Base-by-base conservation (phyloP, 148 eudicot species). In the Amaranthus hypochondriacus region DNA sequence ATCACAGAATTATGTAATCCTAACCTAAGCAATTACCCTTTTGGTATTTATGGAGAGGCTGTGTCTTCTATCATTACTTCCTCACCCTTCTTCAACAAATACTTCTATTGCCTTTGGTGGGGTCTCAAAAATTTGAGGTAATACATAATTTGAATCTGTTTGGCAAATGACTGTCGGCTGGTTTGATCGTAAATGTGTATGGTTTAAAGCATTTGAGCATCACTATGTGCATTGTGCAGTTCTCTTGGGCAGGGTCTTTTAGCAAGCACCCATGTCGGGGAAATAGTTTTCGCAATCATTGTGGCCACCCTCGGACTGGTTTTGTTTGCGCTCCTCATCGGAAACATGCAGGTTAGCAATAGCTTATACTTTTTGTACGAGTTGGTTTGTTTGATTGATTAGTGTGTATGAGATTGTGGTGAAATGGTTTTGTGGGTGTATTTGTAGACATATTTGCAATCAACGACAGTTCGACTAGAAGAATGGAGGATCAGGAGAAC, bases 51-150 rank as follows among this genome's bases (percentile, higher is more conserved):
- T 58, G 83, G 83, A 5, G 85, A 83, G 71, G 93, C 98, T 4
- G 76, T 86, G 65, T 81, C 76, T 4, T 76, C 73, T 46, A 70
- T 66, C 9, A 86, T 87, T 44, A 84, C 88, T 6, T 77, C 89
- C 11, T 60, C 89, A 3, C 21, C 18, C 2, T 87, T 93, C 81
- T 57, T 86, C 66, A 85, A 79, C 79, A 90, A 89, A 69, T 93
- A 87, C 75, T 86, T 83, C 81, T 90, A 89, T 77, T 90, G 98
- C 70, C 86, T 93, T n/a, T 93, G 98, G 98, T 93, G 93, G 91
- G 98, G 96, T 21, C 86, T 93, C 57, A 83, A 81, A 80, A 93
- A 86, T 76, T 83, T 93, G 75, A 93, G 98, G 98, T 90, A 76
- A 65, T 39, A 48, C 11, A 42, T 42, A 15, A 28, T 18, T 18